These are phyloP conservation scores for Geotrichum citri-aurantii DNA, from an alignment of 1,139 yeast genomes.

Conservation along the genomic window DNA sequence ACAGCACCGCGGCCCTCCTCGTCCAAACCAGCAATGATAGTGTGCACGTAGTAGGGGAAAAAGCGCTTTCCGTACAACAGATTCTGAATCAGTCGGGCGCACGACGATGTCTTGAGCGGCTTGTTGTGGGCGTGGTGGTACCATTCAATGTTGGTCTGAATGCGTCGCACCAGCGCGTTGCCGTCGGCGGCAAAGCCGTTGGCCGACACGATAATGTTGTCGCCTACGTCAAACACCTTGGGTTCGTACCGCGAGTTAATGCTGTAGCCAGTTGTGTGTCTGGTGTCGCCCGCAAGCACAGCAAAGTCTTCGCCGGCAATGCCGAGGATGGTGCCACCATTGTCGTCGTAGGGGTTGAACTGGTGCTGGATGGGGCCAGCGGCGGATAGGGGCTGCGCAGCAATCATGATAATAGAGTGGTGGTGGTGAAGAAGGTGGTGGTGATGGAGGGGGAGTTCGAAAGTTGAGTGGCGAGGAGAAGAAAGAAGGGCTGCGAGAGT, in stretches of 20 bases:
- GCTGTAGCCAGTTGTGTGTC: slow-evolving; percentile 90
- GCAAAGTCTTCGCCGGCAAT: slow-evolving; percentile 98
- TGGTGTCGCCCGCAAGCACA: slow-evolving; percentile 94
- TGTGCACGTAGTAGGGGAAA: slow-evolving; percentile 94
- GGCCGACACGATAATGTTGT: slow-evolving; percentile 79
- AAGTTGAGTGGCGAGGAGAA: slow-evolving; percentile 3
- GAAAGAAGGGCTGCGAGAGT: background rate
- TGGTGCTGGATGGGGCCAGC: slow-evolving; percentile 74
- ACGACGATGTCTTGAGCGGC: slow-evolving; percentile 59
- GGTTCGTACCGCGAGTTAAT: slow-evolving; percentile 92
- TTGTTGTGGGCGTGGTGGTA: slow-evolving; percentile 87
- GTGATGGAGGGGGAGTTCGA: slow-evolving; percentile 9
- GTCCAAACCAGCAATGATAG: slow-evolving; percentile 90
- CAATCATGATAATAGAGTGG: slow-evolving; percentile 17
- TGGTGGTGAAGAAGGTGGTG: background rate
- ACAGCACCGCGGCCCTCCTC: slow-evolving; percentile 94
- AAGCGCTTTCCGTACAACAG: slow-evolving; percentile 86
- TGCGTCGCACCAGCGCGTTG: slow-evolving; percentile 70
- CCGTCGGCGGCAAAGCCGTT: slow-evolving; percentile 98
- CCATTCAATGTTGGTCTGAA: slow-evolving; percentile 80
- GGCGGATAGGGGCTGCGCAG: slow-evolving; percentile 18
- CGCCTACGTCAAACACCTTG: slow-evolving; percentile 85
- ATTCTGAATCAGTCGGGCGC: slow-evolving; percentile 90
- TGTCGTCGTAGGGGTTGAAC: slow-evolving; percentile 93
- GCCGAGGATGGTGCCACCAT: slow-evolving; percentile 96